A percentile compares a stretch with the other conserved stretches of the same genome.
Conservation (phyloP, 2,329 filamentous ascomycete species). For the Arthroderma uncinatum region DNA sequence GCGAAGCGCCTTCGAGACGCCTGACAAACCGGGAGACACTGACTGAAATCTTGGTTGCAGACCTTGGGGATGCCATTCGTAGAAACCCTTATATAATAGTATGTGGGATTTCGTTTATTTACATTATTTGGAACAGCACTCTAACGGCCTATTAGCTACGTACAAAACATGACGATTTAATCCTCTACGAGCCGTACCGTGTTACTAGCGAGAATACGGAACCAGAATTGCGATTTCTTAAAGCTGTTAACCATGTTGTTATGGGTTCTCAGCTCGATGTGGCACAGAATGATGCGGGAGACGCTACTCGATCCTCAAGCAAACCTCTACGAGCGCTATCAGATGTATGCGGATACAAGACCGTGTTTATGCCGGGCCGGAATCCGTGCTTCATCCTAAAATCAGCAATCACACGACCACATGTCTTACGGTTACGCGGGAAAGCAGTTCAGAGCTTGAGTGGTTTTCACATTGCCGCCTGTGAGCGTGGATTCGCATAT, state of each 20-base stretch:
- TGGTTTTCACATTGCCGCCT: conserved; percentile 63
- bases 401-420: conserved; percentile 64
- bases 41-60: conserved; percentile 68
- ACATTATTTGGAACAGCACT: too few relatives aligned
- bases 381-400: conserved; percentile 76
- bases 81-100: conserved; percentile 73
- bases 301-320: conserved; percentile 6
- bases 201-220: conserved; percentile 20
- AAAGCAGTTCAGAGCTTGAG: conserved; percentile 59
- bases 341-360: conserved; percentile 60
- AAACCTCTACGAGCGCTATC: conserved; percentile 40
- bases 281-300: not conserved
- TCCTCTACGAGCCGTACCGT: conserved; percentile 73
- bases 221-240: conserved; percentile 57
- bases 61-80: conserved; percentile 64
- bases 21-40: conserved; percentile 61
- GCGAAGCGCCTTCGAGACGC: conserved; percentile 58
- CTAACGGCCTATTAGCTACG: conserved; percentile 48
- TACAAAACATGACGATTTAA: conserved; percentile 68
- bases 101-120: conserved; percentile 25
- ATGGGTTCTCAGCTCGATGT: not conserved
- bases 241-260: conserved; percentile 53
- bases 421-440: conserved; percentile 61
- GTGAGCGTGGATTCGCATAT: conserved; percentile 73
- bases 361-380: conserved; percentile 69